A percentile compares a stretch with the other conserved stretches of the same genome.
Conservation (phyloP, 306 rosid species). For the Pyrus betulifolia region DNA sequence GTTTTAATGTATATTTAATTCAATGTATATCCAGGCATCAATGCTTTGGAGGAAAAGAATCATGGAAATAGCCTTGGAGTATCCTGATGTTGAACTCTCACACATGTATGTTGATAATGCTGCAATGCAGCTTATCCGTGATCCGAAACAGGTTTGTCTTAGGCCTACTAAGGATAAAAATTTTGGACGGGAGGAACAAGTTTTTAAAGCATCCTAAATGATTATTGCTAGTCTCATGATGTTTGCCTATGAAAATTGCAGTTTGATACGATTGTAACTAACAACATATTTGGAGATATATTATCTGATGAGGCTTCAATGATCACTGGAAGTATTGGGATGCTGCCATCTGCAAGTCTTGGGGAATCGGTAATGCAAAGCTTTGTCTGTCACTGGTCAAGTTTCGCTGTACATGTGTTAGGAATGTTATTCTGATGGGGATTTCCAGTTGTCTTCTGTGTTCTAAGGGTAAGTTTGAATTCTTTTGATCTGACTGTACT, state of each 20-base stretch:
- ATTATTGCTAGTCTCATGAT: constrained; percentile 7
- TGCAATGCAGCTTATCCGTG: constrained; percentile 85
- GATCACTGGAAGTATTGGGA: constrained; percentile 97
- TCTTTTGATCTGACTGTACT: constrained; percentile 4
- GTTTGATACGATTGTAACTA: constrained; percentile 92
- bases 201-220: neutral
- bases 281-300: constrained; percentile 95
- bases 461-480: neutral
- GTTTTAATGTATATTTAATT: neutral
- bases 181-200: neutral
- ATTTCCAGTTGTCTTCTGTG: constrained; percentile 11
- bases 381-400: neutral
- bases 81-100: constrained; percentile 85
- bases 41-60: constrained; percentile 89
- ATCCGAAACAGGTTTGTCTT: constrained; percentile 85
- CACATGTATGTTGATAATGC: constrained; percentile 99
- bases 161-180: neutral
- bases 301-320: constrained; percentile 94
- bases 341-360: constrained; percentile 97
- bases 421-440: constrained; percentile 12
- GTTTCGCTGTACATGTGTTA: constrained; percentile 11
- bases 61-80: constrained; percentile 48
- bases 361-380: constrained; percentile 59
- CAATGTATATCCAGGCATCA: constrained; percentile 54
- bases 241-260: constrained; percentile 30